A percentile compares a stretch with the other conserved stretches of the same genome.
Conservation (phyloP, 257 asterid species). For the Plantago major region DNA sequence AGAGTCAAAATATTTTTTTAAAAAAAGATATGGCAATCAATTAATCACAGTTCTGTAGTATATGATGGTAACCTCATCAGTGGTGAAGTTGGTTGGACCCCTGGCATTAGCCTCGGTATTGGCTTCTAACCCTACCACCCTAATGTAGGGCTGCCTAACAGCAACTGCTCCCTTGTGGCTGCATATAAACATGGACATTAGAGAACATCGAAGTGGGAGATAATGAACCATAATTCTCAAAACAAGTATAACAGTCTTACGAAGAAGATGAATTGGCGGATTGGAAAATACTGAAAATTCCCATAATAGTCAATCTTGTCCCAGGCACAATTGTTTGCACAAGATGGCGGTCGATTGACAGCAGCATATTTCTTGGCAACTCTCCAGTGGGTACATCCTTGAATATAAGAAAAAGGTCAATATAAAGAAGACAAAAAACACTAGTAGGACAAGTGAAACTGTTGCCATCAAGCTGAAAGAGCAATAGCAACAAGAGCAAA, state of each 20-base stretch:
- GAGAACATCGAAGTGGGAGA: slow-evolving; percentile 11
- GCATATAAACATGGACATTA: slow-evolving; percentile 28
- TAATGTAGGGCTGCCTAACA: slow-evolving; percentile 89
- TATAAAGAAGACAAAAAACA: neutral
- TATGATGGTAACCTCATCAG: slow-evolving; percentile 65
- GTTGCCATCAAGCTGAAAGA: neutral
- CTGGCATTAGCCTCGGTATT: slow-evolving; percentile 76
- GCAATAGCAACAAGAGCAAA: neutral
- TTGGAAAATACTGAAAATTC: slow-evolving; percentile 92
- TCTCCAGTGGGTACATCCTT: slow-evolving; percentile 99
- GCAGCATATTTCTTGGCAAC: slow-evolving; percentile 92
- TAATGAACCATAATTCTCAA: neutral
- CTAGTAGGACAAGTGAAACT: slow-evolving; percentile 7
- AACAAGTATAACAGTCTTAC: slow-evolving; percentile 41
- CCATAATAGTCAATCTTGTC: slow-evolving; percentile 90
- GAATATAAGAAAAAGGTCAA: slow-evolving; percentile 8
- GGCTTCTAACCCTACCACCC: slow-evolving; percentile 94
- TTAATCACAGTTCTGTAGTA: slow-evolving; percentile 6
- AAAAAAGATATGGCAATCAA: neutral
- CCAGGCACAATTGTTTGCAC: slow-evolving; percentile 99
- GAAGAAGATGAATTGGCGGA: slow-evolving; percentile 78
- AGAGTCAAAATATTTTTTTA: neutral
- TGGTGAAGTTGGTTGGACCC: slow-evolving; percentile 69
- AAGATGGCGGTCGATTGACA: slow-evolving; percentile 92
- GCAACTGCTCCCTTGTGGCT: slow-evolving; percentile 98